Percentiles rank a stretch among this genome's conserved stretches.
Conservation (phyloP, 345 rosid genomes). For the Lepidium didymum region DNA sequence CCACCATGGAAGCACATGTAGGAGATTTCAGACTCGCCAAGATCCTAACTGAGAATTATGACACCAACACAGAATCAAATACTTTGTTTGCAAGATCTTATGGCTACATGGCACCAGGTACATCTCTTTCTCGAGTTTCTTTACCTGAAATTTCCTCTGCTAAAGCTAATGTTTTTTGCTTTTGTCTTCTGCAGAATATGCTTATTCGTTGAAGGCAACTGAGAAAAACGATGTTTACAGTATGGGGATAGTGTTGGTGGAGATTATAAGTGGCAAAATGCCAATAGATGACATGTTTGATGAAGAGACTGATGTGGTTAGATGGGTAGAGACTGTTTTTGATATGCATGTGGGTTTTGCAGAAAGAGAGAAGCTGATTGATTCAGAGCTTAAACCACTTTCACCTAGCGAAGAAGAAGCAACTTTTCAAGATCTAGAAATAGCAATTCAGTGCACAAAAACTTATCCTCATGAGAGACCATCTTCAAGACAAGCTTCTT, state of each 20-base stretch:
- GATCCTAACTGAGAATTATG: too few relatives aligned
- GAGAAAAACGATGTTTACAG: slow-evolving; percentile 31
- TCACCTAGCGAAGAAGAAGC: slow-evolving; percentile 46
- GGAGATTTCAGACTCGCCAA: too few relatives aligned
- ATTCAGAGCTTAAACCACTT: slow-evolving; percentile 49
- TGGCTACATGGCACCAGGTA: too few relatives aligned
- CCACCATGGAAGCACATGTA: too few relatives aligned
- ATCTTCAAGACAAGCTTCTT: slow-evolving; percentile 36
- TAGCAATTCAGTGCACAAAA: slow-evolving; percentile 72
- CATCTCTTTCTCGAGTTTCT: too few relatives aligned
- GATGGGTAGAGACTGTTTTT: slow-evolving; percentile 63
- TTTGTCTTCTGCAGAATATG: too few relatives aligned
- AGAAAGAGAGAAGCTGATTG: slow-evolving; percentile 48
- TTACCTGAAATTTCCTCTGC: too few relatives aligned
- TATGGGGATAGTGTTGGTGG: slow-evolving; percentile 86
- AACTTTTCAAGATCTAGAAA: slow-evolving; percentile 63
- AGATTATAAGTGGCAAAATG: slow-evolving; percentile 79
- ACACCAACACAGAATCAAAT: too few relatives aligned
- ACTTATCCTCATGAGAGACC: slow-evolving; percentile 46
- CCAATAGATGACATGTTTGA: slow-evolving; percentile 65
- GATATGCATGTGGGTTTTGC: slow-evolving; percentile 20
- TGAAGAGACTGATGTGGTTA: slow-evolving; percentile 71
- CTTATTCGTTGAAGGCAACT: too few relatives aligned
- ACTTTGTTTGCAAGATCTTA: too few relatives aligned
- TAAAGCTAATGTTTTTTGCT: too few relatives aligned